phyloP scores from a whole-genome alignment of 352 stramenopile genomes.

The Phytophthora macrochlamydospora region DNA sequence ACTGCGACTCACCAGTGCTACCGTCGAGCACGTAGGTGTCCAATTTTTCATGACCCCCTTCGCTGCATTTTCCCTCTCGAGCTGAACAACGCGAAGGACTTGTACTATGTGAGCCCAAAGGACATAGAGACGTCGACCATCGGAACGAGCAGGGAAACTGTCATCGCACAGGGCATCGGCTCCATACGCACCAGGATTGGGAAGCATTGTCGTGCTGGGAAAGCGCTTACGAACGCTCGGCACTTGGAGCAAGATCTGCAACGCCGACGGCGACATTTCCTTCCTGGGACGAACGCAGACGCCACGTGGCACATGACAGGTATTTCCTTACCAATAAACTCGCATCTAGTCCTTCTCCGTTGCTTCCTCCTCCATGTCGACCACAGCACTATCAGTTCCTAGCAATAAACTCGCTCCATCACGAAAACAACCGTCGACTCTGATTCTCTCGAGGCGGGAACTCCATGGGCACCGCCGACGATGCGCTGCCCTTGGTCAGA shows the following conservation, averaged over 20 bases:
- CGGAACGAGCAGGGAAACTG: neutral
- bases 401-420: constrained; percentile 1
- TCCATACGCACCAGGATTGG: neutral
- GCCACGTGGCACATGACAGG: neutral
- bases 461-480: constrained; percentile 39
- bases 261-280: neutral
- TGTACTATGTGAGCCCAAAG: neutral
- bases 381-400: constrained; percentile 24
- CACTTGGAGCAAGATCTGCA: neutral
- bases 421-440: constrained; percentile 38
- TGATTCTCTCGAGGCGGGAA: constrained; percentile 44
- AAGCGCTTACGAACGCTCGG: neutral
- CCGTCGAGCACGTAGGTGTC: too few relatives aligned
- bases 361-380: constrained; percentile 14
- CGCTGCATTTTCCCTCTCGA: neutral
- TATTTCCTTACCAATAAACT: neutral
- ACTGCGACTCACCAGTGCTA: too few relatives aligned
- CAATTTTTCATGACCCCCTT: neutral
- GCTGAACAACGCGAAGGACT: neutral
- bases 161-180: neutral
- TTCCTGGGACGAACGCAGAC: neutral
- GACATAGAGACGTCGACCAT: neutral
- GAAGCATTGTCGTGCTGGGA: neutral
- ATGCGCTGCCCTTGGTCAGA: constrained; percentile 34
- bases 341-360: constrained; percentile 4